Conservation (phyloP, 129 eudicot genomes). For the Logfia minima region DNA sequence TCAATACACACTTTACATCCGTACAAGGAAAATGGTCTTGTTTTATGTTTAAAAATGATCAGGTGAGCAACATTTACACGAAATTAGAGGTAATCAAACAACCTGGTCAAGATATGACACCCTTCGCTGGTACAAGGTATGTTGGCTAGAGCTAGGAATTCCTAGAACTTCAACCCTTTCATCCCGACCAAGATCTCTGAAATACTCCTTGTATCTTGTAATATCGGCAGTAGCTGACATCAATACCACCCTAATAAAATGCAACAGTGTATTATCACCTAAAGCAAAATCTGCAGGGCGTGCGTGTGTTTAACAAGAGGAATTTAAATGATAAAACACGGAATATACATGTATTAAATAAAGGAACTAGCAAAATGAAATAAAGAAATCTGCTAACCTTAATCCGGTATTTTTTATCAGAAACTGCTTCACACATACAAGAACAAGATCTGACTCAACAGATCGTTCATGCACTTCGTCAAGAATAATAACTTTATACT, state of each 20-base stretch:
- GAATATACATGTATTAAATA: background rate
- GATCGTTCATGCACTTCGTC: slow-evolving; percentile 99
- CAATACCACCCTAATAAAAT: slow-evolving; percentile 79
- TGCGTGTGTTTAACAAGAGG: background rate
- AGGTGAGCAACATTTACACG: background rate
- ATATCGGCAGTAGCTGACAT: slow-evolving; percentile 99
- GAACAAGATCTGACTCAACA: slow-evolving; percentile 97
- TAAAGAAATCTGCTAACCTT: slow-evolving; percentile 48
- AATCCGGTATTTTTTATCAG: slow-evolving; percentile 59
- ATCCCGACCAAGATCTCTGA: slow-evolving; percentile 82
- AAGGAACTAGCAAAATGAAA: background rate
- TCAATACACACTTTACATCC: background rate
- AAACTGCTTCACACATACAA: slow-evolving; percentile 91
- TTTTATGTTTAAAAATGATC: background rate
- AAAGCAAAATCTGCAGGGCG: background rate
- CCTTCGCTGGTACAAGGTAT: slow-evolving; percentile 57
- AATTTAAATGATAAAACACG: background rate
- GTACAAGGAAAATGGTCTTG: background rate
- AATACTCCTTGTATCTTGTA: slow-evolving; percentile 84
- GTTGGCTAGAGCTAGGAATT: slow-evolving; percentile 73
- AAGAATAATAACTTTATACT: slow-evolving; percentile 86
- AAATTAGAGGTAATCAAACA: slow-evolving; percentile 11
- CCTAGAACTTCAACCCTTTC: slow-evolving; percentile 93
- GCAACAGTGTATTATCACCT: slow-evolving; percentile 19
- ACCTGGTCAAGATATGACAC: slow-evolving; percentile 92